Conservation (phyloP, 495 filamentous ascomycete genomes). For the Amphirosellinia nigrospora region DNA sequence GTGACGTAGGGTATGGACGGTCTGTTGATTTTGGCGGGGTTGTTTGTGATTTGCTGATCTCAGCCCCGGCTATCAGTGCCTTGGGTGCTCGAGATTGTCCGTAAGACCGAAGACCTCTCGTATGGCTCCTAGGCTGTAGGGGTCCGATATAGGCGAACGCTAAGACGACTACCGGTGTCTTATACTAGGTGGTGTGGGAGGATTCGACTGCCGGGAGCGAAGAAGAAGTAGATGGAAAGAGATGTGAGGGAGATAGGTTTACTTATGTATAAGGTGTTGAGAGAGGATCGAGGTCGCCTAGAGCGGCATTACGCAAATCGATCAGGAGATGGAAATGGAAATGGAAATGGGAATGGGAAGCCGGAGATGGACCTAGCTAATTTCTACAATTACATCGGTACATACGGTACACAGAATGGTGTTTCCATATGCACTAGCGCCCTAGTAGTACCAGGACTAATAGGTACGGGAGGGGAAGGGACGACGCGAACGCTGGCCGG, state of each 20-base stretch:
- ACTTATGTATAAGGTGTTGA: background rate
- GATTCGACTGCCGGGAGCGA: slow-evolving; percentile 1
- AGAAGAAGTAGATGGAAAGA: background rate
- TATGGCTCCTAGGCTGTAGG: background rate
- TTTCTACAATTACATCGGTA: slow-evolving; percentile 17
- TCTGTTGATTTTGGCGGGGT: slow-evolving; percentile 33
- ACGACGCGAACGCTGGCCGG: slow-evolving; percentile 6
- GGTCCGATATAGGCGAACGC: slow-evolving; percentile 11
- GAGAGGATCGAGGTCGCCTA: slow-evolving; percentile 18
- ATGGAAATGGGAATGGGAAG: too few species aligned
- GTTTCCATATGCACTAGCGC: slow-evolving; percentile 18
- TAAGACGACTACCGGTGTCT: background rate
- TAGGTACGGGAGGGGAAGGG: slow-evolving; percentile 9
- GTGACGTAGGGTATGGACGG: slow-evolving; percentile 33
- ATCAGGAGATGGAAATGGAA: slow-evolving; percentile 14
- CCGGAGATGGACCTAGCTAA: slow-evolving; percentile 25
- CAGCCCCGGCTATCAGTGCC: slow-evolving; percentile 10
- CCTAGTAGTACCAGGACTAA: background rate
- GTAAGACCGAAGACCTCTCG: slow-evolving; percentile 7
- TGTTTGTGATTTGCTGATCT: slow-evolving; percentile 12
- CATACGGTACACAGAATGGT: slow-evolving; percentile 18
- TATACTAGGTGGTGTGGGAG: slow-evolving; percentile 12
- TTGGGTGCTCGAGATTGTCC: slow-evolving; percentile 4
- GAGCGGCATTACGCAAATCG: slow-evolving; percentile 27
- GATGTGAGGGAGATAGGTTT: slow-evolving; percentile 12